phyloP scores from a whole-genome alignment of 2,329 filamentous ascomycete species.

The Beauveria medogensis region DNA sequence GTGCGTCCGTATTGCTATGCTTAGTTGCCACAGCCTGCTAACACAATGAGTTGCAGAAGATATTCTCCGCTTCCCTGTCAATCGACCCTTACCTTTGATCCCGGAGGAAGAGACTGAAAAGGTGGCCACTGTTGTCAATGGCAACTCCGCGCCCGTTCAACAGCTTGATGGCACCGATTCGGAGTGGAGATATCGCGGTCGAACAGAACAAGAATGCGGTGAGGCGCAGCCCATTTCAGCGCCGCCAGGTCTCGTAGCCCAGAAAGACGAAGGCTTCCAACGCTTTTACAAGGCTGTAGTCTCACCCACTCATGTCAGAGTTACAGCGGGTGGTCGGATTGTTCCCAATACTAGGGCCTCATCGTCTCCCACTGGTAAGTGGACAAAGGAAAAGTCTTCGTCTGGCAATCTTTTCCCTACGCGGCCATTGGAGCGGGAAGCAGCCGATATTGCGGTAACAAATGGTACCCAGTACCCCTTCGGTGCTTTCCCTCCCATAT shows the following conservation, averaged over 20 bases:
- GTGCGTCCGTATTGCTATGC: constrained; percentile 22
- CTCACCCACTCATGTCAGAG: constrained; percentile 58
- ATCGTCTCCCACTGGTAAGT: constrained; percentile 45
- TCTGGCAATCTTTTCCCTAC: constrained; percentile 17
- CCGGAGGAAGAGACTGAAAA: constrained; percentile 20
- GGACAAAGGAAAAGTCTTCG: constrained; percentile 32
- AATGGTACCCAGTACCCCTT: constrained; percentile 20
- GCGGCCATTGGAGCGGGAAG: constrained; percentile 16
- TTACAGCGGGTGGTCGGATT: constrained; percentile 59
- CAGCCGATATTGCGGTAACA: constrained; percentile 16
- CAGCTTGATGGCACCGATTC: constrained; percentile 33
- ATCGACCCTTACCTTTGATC: constrained; percentile 22
- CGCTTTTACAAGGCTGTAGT: constrained; percentile 61
- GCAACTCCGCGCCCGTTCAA: constrained; percentile 17
- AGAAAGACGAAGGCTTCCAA: constrained; percentile 58
- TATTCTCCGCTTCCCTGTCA: constrained; percentile 23
- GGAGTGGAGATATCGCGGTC: constrained; percentile 38
- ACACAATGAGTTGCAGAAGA: constrained; percentile 18
- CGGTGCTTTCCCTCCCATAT: constrained; percentile 23
- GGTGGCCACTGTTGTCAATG: background rate
- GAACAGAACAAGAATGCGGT: constrained; percentile 35
- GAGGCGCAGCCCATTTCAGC: constrained; percentile 43
- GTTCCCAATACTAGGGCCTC: constrained; percentile 54
- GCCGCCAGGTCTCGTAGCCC: constrained; percentile 43
- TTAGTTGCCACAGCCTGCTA: background rate